Base-by-base conservation (phyloP, 371 early-diverging fungal genomes). In the Mucor piriformis region DNA sequence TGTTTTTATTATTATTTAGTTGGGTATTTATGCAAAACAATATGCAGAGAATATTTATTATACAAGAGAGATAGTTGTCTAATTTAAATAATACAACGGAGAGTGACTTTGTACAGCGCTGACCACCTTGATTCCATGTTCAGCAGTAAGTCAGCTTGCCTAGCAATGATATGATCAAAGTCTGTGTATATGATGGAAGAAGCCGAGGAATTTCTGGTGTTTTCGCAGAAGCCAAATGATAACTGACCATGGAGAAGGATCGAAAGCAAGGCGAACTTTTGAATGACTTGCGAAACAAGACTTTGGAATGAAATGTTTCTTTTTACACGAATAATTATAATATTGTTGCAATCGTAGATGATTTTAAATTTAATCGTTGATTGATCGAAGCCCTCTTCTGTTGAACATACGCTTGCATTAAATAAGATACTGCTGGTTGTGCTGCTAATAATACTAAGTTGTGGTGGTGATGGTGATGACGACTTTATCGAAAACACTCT, bases 341-440 rank as follows among this genome's bases (percentile, higher is more conserved):
- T 63, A 21, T 63, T 57, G 7, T 63, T 20, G 2, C 16, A 5
- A 40, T 63, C 40, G 25, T 63, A 63, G 6, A 63, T 33, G 13
- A 63, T 52, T 52, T 63, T 63, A 29, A 63, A 24, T 46, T 48
- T 50, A 46, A 63, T 57, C 16, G 29, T 29, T 29, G 29, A 29
- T 29, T 4, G 29, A 32, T 46, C 42, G 3, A 38, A n/a, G n/a
- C n/a, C 53, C 21, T 51, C 51, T 13, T 57, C 57, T 21, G 50
- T 11, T 21, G 46, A 55, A 16, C 21, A 29, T 15, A 55, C 15
- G n/a, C 56, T 55, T 33, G 56, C 29, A 33, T 44, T 6, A 16
- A 33, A 44, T 47, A 44, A 34, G 10, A 32, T 35, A 34, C 34
- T 55, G 56, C 44, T 47, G 27, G 21, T 46, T 33, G 47, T 11